Evolutionary conservation across 345 rosid genomes (phyloP).

Genomic region (Erodium maritimum): DNA sequence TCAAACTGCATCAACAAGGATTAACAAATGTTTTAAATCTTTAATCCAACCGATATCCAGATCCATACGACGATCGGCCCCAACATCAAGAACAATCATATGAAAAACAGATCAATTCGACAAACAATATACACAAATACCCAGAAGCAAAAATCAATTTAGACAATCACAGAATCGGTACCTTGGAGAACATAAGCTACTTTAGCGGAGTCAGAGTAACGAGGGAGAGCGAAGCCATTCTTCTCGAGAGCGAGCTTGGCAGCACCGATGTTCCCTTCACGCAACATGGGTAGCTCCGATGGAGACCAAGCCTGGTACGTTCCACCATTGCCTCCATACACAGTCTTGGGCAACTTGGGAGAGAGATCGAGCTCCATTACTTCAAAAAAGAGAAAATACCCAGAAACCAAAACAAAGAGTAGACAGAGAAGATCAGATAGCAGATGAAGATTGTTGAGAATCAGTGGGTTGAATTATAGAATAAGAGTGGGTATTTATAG

Average conservation of each 20-base stretch:
- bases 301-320: slow-evolving; percentile 78
- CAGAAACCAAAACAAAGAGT: not conserved
- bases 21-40: not conserved
- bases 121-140: not conserved
- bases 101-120: not conserved
- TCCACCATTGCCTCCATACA: slow-evolving; percentile 61
- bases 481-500: not conserved
- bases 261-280: slow-evolving; percentile 72
- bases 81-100: no score
- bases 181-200: slow-evolving; percentile 93
- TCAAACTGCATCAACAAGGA: not conserved
- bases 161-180: slow-evolving; percentile 4
- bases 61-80: not conserved
- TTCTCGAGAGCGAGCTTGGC: slow-evolving; percentile 76
- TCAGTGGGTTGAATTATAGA: not conserved
- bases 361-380: slow-evolving; percentile 75
- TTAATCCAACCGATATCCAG: not conserved
- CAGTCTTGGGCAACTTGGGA: slow-evolving; percentile 56
- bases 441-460: not conserved
- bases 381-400: not conserved
- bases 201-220: slow-evolving; percentile 76
- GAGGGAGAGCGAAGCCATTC: slow-evolving; percentile 75
- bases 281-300: slow-evolving; percentile 61
- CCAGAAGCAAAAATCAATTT: not conserved
- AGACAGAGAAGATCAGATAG: not conserved